Evolutionary conservation across 2,329 filamentous ascomycete species (phyloP).

Genomic region (Stachybotrys chlorohalonatus): DNA sequence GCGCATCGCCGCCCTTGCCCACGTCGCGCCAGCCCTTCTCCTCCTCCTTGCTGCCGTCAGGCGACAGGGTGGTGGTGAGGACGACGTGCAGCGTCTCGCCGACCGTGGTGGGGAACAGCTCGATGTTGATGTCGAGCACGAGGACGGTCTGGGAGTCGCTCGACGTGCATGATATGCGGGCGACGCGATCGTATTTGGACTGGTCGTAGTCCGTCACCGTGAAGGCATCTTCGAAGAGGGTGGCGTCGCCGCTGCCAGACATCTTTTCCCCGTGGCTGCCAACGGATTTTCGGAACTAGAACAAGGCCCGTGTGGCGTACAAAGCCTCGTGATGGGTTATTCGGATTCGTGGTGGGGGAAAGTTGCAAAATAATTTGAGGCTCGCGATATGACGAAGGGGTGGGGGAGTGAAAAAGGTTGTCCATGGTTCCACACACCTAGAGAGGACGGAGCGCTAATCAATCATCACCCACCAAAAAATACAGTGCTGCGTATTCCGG

Average conservation of each 20-base stretch:
- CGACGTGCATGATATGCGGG: conserved; percentile 71
- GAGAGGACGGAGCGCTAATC: not conserved
- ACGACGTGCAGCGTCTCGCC: conserved; percentile 75
- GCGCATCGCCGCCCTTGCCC: conserved; percentile 40
- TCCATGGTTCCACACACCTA: not conserved
- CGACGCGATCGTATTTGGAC: conserved; percentile 91
- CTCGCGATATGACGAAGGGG: not conserved
- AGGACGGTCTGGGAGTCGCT: conserved; percentile 67
- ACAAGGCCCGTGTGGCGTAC: too few relatives aligned
- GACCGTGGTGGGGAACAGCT: conserved; percentile 70
- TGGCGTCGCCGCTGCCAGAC: conserved; percentile 64
- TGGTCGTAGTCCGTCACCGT: conserved; percentile 69
- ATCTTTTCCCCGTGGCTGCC: conserved; percentile 1
- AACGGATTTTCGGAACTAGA: too few relatives aligned
- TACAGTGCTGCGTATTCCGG: too few relatives aligned
- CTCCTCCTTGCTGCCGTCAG: conserved; percentile 77
- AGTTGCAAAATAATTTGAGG: not conserved
- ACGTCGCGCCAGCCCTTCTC: conserved; percentile 75
- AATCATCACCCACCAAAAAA: too few relatives aligned
- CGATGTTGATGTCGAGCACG: conserved; percentile 86
- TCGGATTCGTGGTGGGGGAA: not conserved
- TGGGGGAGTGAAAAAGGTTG: not conserved
- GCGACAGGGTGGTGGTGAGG: conserved; percentile 73
- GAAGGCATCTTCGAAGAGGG: conserved; percentile 92
- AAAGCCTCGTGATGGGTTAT: too few relatives aligned